Base-by-base conservation (phyloP, 805 yeast genomes). In the Maudiozyma bulderi region DNA sequence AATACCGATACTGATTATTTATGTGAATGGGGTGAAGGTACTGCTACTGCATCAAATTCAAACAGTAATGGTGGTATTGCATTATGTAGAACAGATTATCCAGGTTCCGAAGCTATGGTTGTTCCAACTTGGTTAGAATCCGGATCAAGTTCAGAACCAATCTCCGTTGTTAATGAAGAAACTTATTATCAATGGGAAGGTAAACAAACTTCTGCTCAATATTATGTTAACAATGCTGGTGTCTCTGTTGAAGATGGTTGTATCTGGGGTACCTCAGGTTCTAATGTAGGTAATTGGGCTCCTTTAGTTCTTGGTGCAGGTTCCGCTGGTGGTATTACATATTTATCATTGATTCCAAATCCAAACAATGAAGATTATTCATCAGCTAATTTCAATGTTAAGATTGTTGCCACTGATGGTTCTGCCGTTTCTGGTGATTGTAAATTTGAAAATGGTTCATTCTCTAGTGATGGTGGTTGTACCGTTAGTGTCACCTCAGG, bases 101-200 rank as follows among this genome's bases (percentile, higher is more conserved):
- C 99, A 65, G 99, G 99, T 74, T 84, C 96, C 56, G 99, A 91
- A 76, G 89, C 89, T 79, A 93, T 91, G 98, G 95, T 83, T 57
- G 77, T 91, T 54, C 98, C 99, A 68, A 90, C 98, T 52, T 73
- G 79, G 54, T 84, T 90, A 47, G 68, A 66, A 34, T 85, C 84
- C 51, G 96, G 95, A 51, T 96, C 95, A 60, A 60, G 73, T 38
- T 58, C 76, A 38, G 68, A 75, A 62, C 83, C 84, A 50, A 73
- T 89, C 58, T 76, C 96, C 47, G 95, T 84, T 57, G 96, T 90
- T 54, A 77, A 88, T 69, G 78, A 81, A 66, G 83, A 73, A 56
- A 61, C 74, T 55, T 91, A 91, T 78, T 93, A 80, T 80, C 66
- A 66, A 50, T 90, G 96, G 96, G 58, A 72, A 63, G 95, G 95